These are phyloP conservation scores for Leptographium galeiforme DNA, from an alignment of 2,329 filamentous ascomycete genomes.

Conservation along the genomic window DNA sequence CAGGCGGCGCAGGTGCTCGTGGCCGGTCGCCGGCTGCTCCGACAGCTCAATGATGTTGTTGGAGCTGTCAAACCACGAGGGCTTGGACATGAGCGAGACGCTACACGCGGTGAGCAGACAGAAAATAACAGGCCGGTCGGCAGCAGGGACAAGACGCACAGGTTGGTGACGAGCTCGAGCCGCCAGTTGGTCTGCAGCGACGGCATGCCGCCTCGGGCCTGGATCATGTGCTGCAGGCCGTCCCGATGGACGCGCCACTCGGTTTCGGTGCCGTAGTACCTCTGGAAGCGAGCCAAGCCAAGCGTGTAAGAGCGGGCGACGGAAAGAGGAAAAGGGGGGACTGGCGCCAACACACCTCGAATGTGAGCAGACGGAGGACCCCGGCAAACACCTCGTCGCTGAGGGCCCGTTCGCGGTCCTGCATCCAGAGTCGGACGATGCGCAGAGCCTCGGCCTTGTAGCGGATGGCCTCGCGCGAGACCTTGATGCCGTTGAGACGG, in stretches of 20 bases:
- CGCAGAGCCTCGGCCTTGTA: constrained; percentile 23
- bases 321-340: too few species aligned
- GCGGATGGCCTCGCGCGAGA: constrained; percentile 15
- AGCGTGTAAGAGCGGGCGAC: too few species aligned
- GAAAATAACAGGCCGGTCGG: not conserved
- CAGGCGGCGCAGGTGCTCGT: not conserved
- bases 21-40: not conserved
- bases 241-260: not conserved
- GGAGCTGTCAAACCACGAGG: not conserved
- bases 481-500: constrained; percentile 17
- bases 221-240: not conserved
- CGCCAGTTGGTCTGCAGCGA: not conserved
- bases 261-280: constrained; percentile 6
- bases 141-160: not conserved
- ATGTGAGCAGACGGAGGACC: constrained; percentile 6
- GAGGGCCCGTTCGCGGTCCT: constrained; percentile 16
- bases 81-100: not conserved
- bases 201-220: not conserved
- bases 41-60: not conserved
- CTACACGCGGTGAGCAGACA: not conserved
- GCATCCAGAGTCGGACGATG: constrained; percentile 21
- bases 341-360: constrained; percentile 4
- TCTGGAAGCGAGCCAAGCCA: too few species aligned
- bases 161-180: not conserved
- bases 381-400: constrained; percentile 17